These are phyloP conservation scores for Comarum palustre DNA, from an alignment of 306 rosid genomes.

Conservation along the genomic window DNA sequence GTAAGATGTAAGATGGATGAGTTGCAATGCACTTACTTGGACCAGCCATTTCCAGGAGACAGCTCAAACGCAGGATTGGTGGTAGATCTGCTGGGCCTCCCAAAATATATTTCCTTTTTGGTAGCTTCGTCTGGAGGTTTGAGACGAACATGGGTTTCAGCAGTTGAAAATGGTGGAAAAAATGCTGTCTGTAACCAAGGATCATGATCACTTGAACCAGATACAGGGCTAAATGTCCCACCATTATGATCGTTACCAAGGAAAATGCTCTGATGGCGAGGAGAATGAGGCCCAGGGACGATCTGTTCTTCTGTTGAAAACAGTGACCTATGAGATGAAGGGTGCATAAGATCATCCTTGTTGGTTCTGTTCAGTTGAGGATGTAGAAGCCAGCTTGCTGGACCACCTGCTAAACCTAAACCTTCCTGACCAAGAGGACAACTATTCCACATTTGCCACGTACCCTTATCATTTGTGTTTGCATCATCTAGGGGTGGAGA, in stretches of 20 bases:
- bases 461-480: slow-evolving; percentile 60
- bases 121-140: slow-evolving; percentile 55
- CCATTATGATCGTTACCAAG: slow-evolving; percentile 73
- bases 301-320: slow-evolving; percentile 70
- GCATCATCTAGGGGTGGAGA: slow-evolving; percentile 47
- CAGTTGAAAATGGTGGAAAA: slow-evolving; percentile 70
- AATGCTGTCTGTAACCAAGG: slow-evolving; percentile 71
- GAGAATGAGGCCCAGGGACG: slow-evolving; percentile 54
- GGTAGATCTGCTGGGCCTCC: slow-evolving; percentile 60
- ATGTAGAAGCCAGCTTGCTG: slow-evolving; percentile 75
- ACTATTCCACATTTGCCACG: slow-evolving; percentile 97
- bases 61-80: slow-evolving; percentile 55
- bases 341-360: slow-evolving; percentile 66
- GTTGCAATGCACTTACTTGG: slow-evolving; percentile 63
- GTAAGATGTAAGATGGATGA: slow-evolving; percentile 14
- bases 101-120: slow-evolving; percentile 61
- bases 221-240: slow-evolving; percentile 58
- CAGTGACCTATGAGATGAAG: slow-evolving; percentile 76
- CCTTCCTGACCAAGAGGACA: slow-evolving; percentile 91
- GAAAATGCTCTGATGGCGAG: slow-evolving; percentile 60
- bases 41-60: slow-evolving; percentile 63
- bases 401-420: slow-evolving; percentile 77
- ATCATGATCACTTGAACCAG: slow-evolving; percentile 58
- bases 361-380: slow-evolving; percentile 55
- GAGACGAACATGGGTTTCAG: slow-evolving; percentile 39